These are phyloP conservation scores for Alternaria sp. DNA, from an alignment of 2,329 filamentous ascomycete species.

Conservation along the genomic window DNA sequence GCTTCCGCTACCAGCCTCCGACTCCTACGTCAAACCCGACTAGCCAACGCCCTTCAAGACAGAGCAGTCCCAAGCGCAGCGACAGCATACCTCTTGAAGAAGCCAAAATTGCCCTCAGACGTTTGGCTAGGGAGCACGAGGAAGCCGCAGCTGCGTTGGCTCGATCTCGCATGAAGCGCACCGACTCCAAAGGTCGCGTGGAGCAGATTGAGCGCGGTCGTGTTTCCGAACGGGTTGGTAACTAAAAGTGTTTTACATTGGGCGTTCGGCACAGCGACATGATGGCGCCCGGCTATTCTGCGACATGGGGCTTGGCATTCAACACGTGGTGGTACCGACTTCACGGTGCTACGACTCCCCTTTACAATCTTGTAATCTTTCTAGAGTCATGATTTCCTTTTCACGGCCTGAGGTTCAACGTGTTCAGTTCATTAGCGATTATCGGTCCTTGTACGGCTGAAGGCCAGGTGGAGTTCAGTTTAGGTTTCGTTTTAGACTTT, in stretches of 20 bases:
- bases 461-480: neutral
- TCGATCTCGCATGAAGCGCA: slow-evolving; percentile 14
- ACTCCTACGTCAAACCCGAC: slow-evolving; percentile 24
- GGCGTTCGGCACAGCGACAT: neutral
- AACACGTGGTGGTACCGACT: neutral
- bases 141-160: slow-evolving; percentile 27
- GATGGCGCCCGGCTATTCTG: neutral
- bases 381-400: neutral
- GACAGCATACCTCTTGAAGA: slow-evolving; percentile 39
- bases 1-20: slow-evolving; percentile 31
- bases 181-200: slow-evolving; percentile 16
- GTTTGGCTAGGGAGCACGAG: slow-evolving; percentile 37
- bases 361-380: neutral
- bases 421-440: neutral
- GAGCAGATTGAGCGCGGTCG: slow-evolving; percentile 29
- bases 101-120: slow-evolving; percentile 33
- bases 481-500: neutral
- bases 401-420: neutral
- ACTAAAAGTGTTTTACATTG: slow-evolving; percentile 10
- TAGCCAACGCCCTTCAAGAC: slow-evolving; percentile 33
- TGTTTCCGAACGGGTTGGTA: slow-evolving; percentile 18
- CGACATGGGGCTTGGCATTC: neutral
- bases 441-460: neutral
- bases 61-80: slow-evolving; percentile 36
- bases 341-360: neutral